Evolutionary conservation across 2,329 filamentous ascomycete genomes (phyloP).

Genomic region (Colletotrichum viniferum): DNA sequence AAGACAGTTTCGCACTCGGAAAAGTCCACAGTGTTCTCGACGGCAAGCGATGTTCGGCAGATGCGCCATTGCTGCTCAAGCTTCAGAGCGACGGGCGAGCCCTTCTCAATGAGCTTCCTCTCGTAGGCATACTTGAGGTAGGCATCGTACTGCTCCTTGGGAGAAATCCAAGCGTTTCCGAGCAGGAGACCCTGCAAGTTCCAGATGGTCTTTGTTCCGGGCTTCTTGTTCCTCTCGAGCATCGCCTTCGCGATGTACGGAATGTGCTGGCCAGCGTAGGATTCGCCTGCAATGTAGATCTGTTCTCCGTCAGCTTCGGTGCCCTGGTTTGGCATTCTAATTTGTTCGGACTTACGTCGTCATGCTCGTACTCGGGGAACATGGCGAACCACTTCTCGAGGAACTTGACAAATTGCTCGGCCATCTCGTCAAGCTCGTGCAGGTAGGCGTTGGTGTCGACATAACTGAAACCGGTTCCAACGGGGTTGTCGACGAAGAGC

Average conservation of each 20-base stretch:
- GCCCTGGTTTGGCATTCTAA: not conserved
- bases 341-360: conserved; percentile 73
- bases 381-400: conserved; percentile 89
- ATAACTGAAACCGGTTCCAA: conserved; percentile 96
- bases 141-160: conserved; percentile 84
- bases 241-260: conserved; percentile 95
- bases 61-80: conserved; percentile 72
- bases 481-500: conserved; percentile 95
- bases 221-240: conserved; percentile 80
- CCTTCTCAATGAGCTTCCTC: conserved; percentile 72
- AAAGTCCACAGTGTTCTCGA: conserved; percentile 66
- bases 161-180: conserved; percentile 97
- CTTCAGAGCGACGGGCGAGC: conserved; percentile 64
- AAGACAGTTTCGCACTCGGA: conserved; percentile 78
- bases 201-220: conserved; percentile 62
- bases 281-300: conserved; percentile 96
- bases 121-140: conserved; percentile 85
- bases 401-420: conserved; percentile 84
- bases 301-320: conserved; percentile 38
- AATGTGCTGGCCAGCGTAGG: conserved; percentile 95
- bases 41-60: conserved; percentile 68
- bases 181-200: conserved; percentile 86
- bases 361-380: conserved; percentile 89
- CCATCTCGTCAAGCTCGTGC: conserved; percentile 87
- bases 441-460: conserved; percentile 89